Percentiles rank a stretch among this genome's conserved stretches.
phyloP scores from a whole-genome alignment of 2,329 filamentous ascomycete genomes.

The Sporothrix schenckii region DNA sequence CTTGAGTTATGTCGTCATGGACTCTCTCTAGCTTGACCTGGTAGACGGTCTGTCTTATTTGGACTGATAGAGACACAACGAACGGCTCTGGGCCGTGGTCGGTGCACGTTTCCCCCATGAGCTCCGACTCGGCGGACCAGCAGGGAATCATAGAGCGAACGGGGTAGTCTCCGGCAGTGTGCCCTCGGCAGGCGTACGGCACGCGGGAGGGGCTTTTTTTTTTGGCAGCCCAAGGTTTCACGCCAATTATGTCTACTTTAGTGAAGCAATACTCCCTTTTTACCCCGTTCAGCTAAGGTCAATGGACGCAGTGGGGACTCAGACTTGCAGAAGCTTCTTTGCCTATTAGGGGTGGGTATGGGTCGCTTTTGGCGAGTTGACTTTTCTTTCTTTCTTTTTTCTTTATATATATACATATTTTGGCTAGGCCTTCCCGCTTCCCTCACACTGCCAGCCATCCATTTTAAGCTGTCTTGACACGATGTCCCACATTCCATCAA shows the following conservation, averaged over 20 bases:
- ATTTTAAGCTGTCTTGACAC: not conserved
- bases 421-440: not conserved
- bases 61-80: not conserved
- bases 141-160: not conserved
- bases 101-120: constrained; percentile 2
- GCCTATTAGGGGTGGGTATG: not conserved
- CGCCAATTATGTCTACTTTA: not conserved
- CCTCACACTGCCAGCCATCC: not conserved
- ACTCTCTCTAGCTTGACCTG: not conserved
- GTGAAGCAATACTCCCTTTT: not conserved
- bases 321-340: not conserved
- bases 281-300: not conserved
- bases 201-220: not conserved
- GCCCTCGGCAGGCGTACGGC: not conserved
- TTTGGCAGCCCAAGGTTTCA: not conserved
- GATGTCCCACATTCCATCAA: constrained; percentile 3
- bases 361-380: too few relatives aligned
- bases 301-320: not conserved
- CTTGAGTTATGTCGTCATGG: not conserved
- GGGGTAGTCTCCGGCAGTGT: not conserved
- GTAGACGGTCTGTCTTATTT: not conserved
- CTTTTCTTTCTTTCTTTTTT: too few relatives aligned
- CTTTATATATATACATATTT: too few relatives aligned
- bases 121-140: not conserved
- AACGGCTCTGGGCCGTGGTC: not conserved